phyloP scores from a whole-genome alignment of 257 asterid genomes.

The Solanum pinnatisectum region DNA sequence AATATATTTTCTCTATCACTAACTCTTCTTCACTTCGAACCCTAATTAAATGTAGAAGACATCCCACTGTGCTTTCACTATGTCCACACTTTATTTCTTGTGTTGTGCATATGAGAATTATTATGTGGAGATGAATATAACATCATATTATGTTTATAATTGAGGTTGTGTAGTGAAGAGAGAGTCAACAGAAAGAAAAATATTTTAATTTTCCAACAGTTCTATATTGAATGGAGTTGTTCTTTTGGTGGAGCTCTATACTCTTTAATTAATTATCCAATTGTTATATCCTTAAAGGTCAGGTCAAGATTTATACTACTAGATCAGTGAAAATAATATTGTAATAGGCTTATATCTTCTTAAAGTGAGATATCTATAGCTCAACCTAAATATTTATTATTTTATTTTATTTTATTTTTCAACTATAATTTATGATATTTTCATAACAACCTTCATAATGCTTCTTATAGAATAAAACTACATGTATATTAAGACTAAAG shows the following conservation, averaged over 20 bases:
- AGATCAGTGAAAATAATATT: background rate
- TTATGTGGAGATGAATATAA: no score
- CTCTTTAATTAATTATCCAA: background rate
- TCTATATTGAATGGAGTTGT: no score
- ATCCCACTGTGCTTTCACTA: no score
- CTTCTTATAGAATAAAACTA: background rate
- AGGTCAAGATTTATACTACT: no score
- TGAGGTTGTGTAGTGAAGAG: background rate
- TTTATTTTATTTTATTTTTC: no score
- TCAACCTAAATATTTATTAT: no score
- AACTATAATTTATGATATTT: no score
- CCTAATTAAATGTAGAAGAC: no score
- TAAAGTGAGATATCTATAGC: background rate
- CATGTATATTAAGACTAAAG: background rate
- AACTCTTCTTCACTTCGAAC: background rate
- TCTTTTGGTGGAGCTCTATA: background rate
- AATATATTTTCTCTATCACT: background rate
- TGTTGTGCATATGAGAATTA: no score
- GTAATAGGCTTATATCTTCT: background rate
- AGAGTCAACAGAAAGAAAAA: background rate
- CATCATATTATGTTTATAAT: no score
- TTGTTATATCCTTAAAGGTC: background rate
- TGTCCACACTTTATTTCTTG: no score
- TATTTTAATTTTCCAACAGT: background rate
- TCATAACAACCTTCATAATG: no score